These are phyloP conservation scores for Botryotinia narcissicola DNA, from an alignment of 2,329 filamentous ascomycete species.

Conservation along the genomic window DNA sequence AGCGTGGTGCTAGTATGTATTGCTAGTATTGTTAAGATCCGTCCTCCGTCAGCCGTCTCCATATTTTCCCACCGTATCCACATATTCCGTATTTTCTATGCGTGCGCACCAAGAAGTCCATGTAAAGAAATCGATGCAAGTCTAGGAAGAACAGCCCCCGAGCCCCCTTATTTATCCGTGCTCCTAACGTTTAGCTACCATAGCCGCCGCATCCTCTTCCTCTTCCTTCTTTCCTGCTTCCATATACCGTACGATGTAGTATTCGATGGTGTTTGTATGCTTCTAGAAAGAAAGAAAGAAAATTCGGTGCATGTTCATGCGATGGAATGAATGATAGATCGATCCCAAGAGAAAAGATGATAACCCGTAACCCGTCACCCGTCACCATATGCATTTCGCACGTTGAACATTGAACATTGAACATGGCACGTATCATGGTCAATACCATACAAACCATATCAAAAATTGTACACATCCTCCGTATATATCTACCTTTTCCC, in stretches of 20 bases:
- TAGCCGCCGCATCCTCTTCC: constrained; percentile 4
- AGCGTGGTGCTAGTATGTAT: not conserved
- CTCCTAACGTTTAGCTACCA: not conserved
- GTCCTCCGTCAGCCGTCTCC: not conserved
- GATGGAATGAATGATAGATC: not conserved
- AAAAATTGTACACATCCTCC: not conserved
- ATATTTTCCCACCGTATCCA: not conserved
- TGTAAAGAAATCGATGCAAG: not conserved
- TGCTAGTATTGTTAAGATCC: not conserved
- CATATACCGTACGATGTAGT: not conserved
- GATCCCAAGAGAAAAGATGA: not conserved
- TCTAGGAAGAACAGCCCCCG: not conserved
- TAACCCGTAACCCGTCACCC: not conserved
- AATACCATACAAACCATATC: not conserved
- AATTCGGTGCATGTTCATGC: not conserved
- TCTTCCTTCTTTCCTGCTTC: not conserved
- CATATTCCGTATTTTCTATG: not conserved
- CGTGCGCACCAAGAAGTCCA: not conserved
- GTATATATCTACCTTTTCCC: not conserved
- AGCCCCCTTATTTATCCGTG: not conserved
- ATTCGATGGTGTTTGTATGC: not conserved
- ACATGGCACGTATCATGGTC: not conserved
- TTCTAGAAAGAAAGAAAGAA: constrained; percentile 5
- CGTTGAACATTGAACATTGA: not conserved
- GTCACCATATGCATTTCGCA: not conserved